Conservation (phyloP, 78 protist genomes). For the Isochrysis galbana region DNA sequence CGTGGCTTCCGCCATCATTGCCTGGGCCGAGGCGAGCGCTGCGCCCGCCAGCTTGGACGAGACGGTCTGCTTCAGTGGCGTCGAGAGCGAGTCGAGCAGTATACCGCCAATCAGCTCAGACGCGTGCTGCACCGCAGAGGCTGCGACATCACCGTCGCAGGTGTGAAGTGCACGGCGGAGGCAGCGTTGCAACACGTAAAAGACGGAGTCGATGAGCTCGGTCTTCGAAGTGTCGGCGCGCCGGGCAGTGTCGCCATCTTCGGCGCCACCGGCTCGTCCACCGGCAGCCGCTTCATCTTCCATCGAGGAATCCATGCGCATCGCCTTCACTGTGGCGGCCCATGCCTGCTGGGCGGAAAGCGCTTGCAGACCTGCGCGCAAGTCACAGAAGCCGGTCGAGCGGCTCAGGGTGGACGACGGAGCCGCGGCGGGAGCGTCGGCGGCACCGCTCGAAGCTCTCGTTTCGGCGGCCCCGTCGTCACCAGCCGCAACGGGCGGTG, state of each 20-base stretch:
- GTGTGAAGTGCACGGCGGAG: background rate
- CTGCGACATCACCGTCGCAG: background rate
- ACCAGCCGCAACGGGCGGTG: background rate
- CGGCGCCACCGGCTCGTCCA: background rate
- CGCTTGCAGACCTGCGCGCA: background rate
- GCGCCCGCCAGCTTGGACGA: slow-evolving; percentile 17
- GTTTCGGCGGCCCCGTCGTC: background rate
- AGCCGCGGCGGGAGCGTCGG: background rate
- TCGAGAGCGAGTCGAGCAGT: background rate
- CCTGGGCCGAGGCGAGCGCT: background rate
- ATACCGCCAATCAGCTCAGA: background rate
- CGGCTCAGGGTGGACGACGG: background rate
- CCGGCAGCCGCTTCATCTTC: background rate
- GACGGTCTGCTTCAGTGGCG: background rate
- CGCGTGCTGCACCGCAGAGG: background rate
- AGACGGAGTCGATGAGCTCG: slow-evolving; percentile 3
- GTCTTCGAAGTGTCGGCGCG: background rate
- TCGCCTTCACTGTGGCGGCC: background rate
- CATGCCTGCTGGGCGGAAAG: too few species aligned
- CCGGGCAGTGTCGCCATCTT: background rate
- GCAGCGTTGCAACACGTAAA: background rate
- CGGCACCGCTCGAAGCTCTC: too few species aligned
- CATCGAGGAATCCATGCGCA: background rate
- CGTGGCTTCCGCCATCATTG: background rate
- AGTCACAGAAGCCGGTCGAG: background rate